These are phyloP conservation scores for Hericium coralloides DNA, from an alignment of 768 basidiomycete genomes.

Conservation along the genomic window DNA sequence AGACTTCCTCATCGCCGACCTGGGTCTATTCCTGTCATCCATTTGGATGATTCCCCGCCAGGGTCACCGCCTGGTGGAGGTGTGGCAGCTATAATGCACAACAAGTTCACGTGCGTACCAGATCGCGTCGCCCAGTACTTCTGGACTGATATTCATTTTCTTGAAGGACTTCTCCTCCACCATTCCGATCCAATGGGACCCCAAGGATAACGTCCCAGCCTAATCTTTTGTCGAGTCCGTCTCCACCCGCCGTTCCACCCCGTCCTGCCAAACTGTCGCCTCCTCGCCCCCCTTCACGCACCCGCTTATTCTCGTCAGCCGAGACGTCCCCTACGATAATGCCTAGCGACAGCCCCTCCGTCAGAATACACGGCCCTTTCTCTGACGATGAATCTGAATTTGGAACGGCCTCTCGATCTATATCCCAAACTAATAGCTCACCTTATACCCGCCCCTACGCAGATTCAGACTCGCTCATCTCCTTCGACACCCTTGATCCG, in stretches of 20 bases:
- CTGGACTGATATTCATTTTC: background rate
- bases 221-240: background rate
- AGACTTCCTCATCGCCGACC: background rate
- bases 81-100: background rate
- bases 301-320: background rate
- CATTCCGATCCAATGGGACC: background rate
- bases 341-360: background rate
- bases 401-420: background rate
- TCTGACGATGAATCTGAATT: background rate
- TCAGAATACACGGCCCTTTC: background rate
- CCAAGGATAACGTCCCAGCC: background rate
- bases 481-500: conserved; percentile 6
- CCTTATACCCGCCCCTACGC: background rate
- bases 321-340: background rate
- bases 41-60: background rate
- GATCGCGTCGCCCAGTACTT: background rate
- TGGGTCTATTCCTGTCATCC: background rate
- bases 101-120: background rate
- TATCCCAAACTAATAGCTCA: background rate
- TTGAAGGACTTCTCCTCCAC: background rate
- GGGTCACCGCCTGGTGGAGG: background rate
- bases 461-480: conserved; percentile 2
- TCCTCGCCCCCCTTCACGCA: background rate
- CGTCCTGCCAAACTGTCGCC: background rate
- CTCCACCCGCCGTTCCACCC: background rate